A percentile compares a stretch with the other conserved stretches of the same genome.
phyloP scores from a whole-genome alignment of 768 basidiomycete genomes.

The Rhodotorula paludigena region DNA sequence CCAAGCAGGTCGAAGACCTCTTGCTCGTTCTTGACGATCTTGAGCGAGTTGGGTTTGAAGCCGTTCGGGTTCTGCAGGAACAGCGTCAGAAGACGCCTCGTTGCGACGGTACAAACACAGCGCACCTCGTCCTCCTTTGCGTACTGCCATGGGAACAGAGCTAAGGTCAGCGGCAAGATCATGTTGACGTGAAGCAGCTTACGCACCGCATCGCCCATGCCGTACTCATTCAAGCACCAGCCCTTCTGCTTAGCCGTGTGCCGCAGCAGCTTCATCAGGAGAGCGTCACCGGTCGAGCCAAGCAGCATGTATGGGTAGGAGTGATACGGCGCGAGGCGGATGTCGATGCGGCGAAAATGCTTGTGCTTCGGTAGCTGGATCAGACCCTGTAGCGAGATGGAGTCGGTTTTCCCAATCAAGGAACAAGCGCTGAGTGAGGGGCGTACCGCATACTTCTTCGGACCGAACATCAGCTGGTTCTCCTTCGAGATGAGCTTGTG shows the following conservation, averaged over 20 bases:
- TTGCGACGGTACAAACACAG: background rate
- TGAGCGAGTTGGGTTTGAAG: constrained; percentile 25
- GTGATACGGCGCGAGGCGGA: constrained; percentile 22
- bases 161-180: background rate
- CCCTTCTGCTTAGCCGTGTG: constrained; percentile 31
- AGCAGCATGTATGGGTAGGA: constrained; percentile 34
- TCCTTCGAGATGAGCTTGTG: constrained; percentile 16
- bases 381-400: constrained; percentile 13
- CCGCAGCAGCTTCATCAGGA: constrained; percentile 34
- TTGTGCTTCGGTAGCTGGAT: constrained; percentile 22
- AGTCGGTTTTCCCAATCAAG: too few relatives aligned
- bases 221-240: constrained; percentile 34
- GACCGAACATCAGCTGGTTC: constrained; percentile 24
- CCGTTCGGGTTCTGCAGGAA: constrained; percentile 29
- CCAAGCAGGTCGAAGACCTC: constrained; percentile 38
- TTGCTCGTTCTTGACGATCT: constrained; percentile 32
- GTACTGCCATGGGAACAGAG: background rate
- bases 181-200: background rate
- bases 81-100: background rate
- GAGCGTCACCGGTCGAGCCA: constrained; percentile 31
- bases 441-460: constrained; percentile 26
- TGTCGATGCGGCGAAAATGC: constrained; percentile 33
- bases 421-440: background rate
- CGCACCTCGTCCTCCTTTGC: constrained; percentile 9
- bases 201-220: constrained; percentile 29